Percentiles rank a stretch among this genome's conserved stretches.
Evolutionary conservation across 805 yeast genomes (phyloP).

Genomic region (Millerago galiae): DNA sequence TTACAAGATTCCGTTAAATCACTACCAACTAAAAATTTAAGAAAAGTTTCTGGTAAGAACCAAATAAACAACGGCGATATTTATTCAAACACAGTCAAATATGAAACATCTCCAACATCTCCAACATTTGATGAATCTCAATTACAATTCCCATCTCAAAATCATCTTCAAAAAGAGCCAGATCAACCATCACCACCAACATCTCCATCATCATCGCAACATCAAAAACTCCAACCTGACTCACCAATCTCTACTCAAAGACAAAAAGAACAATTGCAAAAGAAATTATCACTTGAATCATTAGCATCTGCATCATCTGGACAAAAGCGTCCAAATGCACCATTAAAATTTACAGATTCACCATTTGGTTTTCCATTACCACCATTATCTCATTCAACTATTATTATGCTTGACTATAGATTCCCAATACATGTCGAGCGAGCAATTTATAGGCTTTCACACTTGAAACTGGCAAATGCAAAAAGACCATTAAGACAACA

Average conservation of each 20-base stretch:
- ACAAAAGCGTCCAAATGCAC: conserved; percentile 40
- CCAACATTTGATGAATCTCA: conserved; percentile 2
- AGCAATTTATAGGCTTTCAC: conserved; percentile 89
- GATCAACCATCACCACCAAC: conserved; percentile 4
- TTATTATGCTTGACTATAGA: conserved; percentile 76
- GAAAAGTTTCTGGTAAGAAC: not conserved
- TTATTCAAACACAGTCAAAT: conserved; percentile 1
- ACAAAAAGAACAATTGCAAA: conserved; percentile 13
- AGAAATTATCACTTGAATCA: conserved; percentile 28
- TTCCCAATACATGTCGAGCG: conserved; percentile 94
- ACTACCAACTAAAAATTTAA: conserved; percentile 7
- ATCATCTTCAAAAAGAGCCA: conserved; percentile 2
- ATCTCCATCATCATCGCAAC: not conserved
- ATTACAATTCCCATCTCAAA: not conserved
- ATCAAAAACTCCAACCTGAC: not conserved
- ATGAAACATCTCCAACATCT: conserved; percentile 5
- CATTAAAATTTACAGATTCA: conserved; percentile 60
- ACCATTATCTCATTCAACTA: conserved; percentile 67
- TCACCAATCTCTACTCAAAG: conserved; percentile 1
- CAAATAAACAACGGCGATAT: conserved; percentile 5
- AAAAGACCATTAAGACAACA: conserved; percentile 88
- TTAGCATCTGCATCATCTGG: conserved; percentile 30
- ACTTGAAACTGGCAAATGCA: conserved; percentile 89
- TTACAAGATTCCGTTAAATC: conserved; percentile 18
- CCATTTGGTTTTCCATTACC: conserved; percentile 88